Evolutionary conservation across 345 rosid species (phyloP), one percentile per base, ranked within the genome.

Genomic region (Trapa bicornis): DNA sequence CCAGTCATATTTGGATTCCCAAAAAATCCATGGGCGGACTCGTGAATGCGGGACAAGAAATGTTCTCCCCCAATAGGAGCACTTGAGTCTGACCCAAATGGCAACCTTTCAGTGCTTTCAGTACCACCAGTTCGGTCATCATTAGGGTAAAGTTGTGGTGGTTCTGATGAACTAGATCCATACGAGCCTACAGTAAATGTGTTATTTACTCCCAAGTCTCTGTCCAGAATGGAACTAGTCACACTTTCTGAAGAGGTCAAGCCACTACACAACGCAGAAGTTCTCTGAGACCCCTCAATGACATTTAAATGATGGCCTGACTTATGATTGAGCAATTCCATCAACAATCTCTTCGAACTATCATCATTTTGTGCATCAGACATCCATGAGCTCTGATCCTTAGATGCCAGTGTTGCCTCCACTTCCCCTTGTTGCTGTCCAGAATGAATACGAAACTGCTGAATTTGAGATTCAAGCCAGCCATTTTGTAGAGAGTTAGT

Each of bases 311-410:
- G 84, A 62, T 76, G 76, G 8, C 78, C 83, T 33, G 83, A 73
- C 68, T 79, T 79, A 73, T 77, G 84, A 77, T 80, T 83, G 33
- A 86, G 88, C 70, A 86, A 71, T 8, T 84, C 81, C 88, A 86
- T 79, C 71, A 86, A 74, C 68, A 82, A 72, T 71, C 61, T 81
- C 70, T 81, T 82, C 37, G 91, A 84, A 68, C 80, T 84, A 74
- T 86, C 85, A 68, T 86, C 88, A 75, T 75, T 75, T 45, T 75
- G 67, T 69, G 78, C 81, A 37, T 82, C 88, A 37, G 86, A 77
- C 82, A 82, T 79, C 91, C 91, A 86, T 47, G 76, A 79, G 66
- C 77, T 79, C 16, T 80, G 77, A 71, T 81, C 81, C 69, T 73
- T 78, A 65, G 83, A 63, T 37, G 73, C 52, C 76, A 74, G 65